These are phyloP conservation scores for Spathaspora passalidarum DNA, from an alignment of 805 yeast species.

Conservation along the genomic window DNA sequence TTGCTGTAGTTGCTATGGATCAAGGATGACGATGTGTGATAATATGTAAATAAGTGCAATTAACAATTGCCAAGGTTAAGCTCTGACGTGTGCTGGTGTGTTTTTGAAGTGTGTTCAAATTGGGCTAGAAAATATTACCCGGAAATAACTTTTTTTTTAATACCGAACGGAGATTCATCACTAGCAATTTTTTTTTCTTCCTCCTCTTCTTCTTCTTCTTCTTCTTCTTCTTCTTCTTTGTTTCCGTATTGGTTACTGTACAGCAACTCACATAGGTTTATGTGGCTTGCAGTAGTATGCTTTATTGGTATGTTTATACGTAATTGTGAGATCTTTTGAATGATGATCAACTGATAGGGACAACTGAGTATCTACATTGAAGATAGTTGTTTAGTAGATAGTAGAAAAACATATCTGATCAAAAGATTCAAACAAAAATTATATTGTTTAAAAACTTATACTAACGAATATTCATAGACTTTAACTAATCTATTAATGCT, in stretches of 20 bases:
- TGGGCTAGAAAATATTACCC: neutral
- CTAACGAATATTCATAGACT: neutral
- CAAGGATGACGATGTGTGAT: no score
- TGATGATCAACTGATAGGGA: slow-evolving; percentile 24
- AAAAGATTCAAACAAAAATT: neutral
- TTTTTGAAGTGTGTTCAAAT: neutral
- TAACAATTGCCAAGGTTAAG: neutral
- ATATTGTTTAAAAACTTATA: neutral
- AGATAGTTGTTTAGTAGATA: slow-evolving; percentile 23
- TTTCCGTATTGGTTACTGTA: neutral
- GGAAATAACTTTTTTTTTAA: neutral
- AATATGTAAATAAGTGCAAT: neutral
- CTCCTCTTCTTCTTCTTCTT: neutral
- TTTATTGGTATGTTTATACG: neutral
- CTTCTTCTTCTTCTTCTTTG: neutral
- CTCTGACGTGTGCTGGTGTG: neutral
- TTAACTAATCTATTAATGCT: neutral
- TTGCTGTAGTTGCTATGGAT: neutral
- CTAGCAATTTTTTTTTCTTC: neutral
- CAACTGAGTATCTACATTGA: slow-evolving; percentile 23
- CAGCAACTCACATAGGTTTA: neutral
- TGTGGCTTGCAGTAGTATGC: neutral
- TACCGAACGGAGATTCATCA: neutral
- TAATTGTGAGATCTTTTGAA: slow-evolving; percentile 1
- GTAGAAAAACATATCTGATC: slow-evolving; percentile 20